A percentile compares a stretch with the other conserved stretches of the same genome.
phyloP scores from a whole-genome alignment of 805 yeast genomes.

The Middelhovenomyces tepae region DNA sequence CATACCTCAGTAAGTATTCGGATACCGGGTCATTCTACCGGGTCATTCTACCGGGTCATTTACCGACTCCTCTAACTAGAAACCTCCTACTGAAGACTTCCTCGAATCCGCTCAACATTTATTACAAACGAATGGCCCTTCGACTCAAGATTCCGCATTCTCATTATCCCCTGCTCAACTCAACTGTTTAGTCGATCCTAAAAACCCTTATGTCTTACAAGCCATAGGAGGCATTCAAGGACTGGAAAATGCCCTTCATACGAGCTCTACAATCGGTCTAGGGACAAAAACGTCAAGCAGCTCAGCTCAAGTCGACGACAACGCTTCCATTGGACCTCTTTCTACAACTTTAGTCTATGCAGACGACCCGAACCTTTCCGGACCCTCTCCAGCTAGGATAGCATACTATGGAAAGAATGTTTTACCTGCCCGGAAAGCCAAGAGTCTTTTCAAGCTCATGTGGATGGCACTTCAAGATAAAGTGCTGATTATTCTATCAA shows the following conservation, averaged over 20 bases:
- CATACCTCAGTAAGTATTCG: too few relatives aligned
- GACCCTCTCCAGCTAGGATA: constrained; percentile 27
- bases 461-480: constrained; percentile 86
- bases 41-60: too few relatives aligned
- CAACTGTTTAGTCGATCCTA: constrained; percentile 29
- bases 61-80: too few relatives aligned
- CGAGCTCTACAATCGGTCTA: constrained; percentile 11
- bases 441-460: constrained; percentile 58
- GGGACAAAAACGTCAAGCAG: too few relatives aligned
- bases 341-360: too few relatives aligned
- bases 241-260: constrained; percentile 23
- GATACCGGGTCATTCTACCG: too few relatives aligned
- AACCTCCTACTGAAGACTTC: too few relatives aligned
- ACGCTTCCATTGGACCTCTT: too few relatives aligned
- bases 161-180: constrained; percentile 16
- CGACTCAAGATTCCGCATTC: too few relatives aligned
- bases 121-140: too few relatives aligned
- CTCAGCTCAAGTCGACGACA: too few relatives aligned
- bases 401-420: constrained; percentile 57
- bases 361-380: not conserved
- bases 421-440: constrained; percentile 64
- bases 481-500: constrained; percentile 69
- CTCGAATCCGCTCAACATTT: too few relatives aligned
- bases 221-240: constrained; percentile 31
- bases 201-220: constrained; percentile 27